phyloP scores from a whole-genome alignment of 352 stramenopile species.

The Phytophthora rubi region DNA sequence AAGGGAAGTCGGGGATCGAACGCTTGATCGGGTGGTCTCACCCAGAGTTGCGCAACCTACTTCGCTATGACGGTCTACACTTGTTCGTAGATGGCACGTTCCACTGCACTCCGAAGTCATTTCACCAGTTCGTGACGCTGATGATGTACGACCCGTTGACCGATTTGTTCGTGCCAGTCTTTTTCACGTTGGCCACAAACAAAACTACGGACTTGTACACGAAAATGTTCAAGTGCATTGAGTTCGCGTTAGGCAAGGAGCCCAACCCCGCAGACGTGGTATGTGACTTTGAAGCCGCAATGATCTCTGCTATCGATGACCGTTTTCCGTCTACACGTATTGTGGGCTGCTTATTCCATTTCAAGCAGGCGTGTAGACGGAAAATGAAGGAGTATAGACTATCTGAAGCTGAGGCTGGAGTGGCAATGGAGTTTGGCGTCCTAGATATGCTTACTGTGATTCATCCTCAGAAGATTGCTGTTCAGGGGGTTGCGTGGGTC shows the following conservation, averaged over 20 bases:
- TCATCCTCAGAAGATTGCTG: neutral
- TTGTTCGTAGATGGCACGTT: too few relatives aligned
- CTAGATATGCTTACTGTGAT: constrained; percentile 12
- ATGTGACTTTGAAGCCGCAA: constrained; percentile 4
- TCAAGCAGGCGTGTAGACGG: constrained; percentile 8
- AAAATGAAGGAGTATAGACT: constrained; percentile 7
- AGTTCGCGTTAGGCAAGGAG: constrained; percentile 1
- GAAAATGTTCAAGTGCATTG: too few relatives aligned
- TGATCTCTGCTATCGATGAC: neutral
- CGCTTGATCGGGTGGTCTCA: constrained; percentile 1
- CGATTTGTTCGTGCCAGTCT: too few relatives aligned
- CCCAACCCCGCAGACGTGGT: neutral
- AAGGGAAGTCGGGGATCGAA: neutral
- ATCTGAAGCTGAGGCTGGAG: neutral
- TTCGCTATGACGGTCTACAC: neutral
- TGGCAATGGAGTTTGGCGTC: constrained; percentile 6
- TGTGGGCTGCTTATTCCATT: constrained; percentile 12
- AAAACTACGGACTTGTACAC: too few relatives aligned
- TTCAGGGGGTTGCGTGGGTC: neutral
- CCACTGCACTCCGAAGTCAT: too few relatives aligned
- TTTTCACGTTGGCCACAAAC: too few relatives aligned
- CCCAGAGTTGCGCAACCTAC: constrained; percentile 7
- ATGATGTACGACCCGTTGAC: too few relatives aligned
- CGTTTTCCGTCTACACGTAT: neutral
- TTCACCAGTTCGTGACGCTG: too few relatives aligned